Evolutionary conservation across 2,329 filamentous ascomycete species (phyloP).

Genomic region (Botrytis elliptica): DNA sequence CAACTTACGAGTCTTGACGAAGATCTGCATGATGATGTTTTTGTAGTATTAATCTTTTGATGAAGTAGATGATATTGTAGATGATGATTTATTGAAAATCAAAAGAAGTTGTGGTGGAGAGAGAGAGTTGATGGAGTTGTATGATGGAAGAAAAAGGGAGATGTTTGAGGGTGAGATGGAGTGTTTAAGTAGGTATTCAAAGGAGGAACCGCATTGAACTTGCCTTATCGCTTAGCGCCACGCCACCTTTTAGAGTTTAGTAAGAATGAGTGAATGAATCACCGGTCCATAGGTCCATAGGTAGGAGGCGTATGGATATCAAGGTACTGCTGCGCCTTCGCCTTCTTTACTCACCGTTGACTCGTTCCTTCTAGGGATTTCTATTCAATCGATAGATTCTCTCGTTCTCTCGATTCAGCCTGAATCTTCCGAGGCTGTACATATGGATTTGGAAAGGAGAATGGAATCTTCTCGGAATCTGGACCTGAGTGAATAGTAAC

Average conservation of each 20-base stretch:
- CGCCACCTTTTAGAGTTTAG: slow-evolving; percentile 9
- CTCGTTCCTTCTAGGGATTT: slow-evolving; percentile 11
- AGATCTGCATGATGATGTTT: slow-evolving; percentile 77
- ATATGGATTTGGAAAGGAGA: neutral
- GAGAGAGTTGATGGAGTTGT: slow-evolving; percentile 14
- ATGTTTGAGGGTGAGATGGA: slow-evolving; percentile 30
- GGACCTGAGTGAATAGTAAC: slow-evolving; percentile 3
- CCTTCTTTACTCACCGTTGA: slow-evolving; percentile 12
- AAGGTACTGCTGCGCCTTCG: slow-evolving; percentile 16
- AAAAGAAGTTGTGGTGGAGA: slow-evolving; percentile 5
- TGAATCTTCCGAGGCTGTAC: neutral
- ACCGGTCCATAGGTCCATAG: neutral
- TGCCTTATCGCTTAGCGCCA: slow-evolving; percentile 21
- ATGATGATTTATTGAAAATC: slow-evolving; percentile 19
- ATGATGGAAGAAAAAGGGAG: slow-evolving; percentile 17
- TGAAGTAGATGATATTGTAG: slow-evolving; percentile 21
- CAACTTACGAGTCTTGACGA: slow-evolving; percentile 88
- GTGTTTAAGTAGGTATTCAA: slow-evolving; percentile 22
- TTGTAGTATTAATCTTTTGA: slow-evolving; percentile 21
- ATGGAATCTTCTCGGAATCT: slow-evolving; percentile 5
- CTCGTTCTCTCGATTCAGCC: neutral
- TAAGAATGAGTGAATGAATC: slow-evolving; percentile 5
- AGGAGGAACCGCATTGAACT: slow-evolving; percentile 1
- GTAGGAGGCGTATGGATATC: neutral
- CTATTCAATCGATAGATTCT: neutral